Evolutionary conservation across 2,329 filamentous ascomycete species (phyloP).

Genomic region (Fusarium penzigii): DNA sequence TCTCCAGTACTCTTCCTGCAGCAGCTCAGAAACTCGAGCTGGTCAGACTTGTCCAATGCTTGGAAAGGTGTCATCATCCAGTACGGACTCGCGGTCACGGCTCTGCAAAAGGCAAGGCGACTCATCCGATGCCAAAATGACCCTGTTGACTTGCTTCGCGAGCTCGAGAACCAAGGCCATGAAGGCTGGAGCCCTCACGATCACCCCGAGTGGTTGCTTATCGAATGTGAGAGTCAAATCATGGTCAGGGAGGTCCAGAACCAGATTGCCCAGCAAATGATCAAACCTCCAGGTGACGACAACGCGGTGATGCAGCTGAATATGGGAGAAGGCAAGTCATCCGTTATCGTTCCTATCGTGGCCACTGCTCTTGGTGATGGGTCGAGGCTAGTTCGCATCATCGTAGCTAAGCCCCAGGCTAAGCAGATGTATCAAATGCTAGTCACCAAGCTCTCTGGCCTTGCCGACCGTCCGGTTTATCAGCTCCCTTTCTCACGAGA

Average conservation of each 20-base stretch:
- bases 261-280: constrained; percentile 60
- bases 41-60: constrained; percentile 24
- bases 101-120: constrained; percentile 44
- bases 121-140: constrained; percentile 34
- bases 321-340: constrained; percentile 73
- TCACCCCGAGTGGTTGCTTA: constrained; percentile 60
- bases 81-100: constrained; percentile 43
- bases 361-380: constrained; percentile 54
- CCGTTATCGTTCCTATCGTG: constrained; percentile 68
- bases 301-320: constrained; percentile 67
- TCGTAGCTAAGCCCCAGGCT: constrained; percentile 63
- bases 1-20: constrained; percentile 37
- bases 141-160: constrained; percentile 38
- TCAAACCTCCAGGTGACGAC: constrained; percentile 32
- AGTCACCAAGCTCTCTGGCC: constrained; percentile 47
- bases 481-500: constrained; percentile 61
- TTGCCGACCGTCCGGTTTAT: constrained; percentile 55
- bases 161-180: constrained; percentile 54
- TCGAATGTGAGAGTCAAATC: constrained; percentile 65
- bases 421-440: constrained; percentile 55
- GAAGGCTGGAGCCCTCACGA: constrained; percentile 53
- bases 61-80: constrained; percentile 40
- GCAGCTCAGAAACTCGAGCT: constrained; percentile 30
- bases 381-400: constrained; percentile 52
- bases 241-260: constrained; percentile 62